phyloP scores from a whole-genome alignment of 2,329 filamentous ascomycete species.

The Fusarium brevicatenulatum region DNA sequence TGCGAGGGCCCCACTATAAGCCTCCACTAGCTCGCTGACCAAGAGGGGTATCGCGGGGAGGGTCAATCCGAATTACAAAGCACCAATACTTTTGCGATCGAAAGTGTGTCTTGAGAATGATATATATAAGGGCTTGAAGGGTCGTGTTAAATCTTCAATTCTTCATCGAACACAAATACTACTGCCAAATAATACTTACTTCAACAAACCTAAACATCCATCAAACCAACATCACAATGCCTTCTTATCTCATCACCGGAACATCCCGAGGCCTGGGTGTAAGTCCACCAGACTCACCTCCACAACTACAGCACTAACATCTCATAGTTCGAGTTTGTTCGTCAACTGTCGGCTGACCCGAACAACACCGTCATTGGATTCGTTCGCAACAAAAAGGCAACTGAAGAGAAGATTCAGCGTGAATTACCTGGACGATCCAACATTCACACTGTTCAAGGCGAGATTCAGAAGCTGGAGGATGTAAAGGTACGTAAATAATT shows the following conservation, averaged over 20 bases:
- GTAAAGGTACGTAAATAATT: constrained; percentile 9
- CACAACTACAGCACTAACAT: rapidly evolving
- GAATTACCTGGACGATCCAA: constrained; percentile 44
- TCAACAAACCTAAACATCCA: background rate
- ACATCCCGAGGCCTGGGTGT: constrained; percentile 37
- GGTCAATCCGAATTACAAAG: constrained; percentile 7
- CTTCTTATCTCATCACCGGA: constrained; percentile 32
- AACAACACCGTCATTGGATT: constrained; percentile 56
- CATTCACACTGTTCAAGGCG: constrained; percentile 27
- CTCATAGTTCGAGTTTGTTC: constrained; percentile 49
- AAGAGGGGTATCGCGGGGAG: background rate
- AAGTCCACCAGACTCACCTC: rapidly evolving
- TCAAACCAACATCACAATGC: constrained; percentile 4
- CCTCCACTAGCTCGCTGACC: background rate
- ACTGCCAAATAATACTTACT: background rate
- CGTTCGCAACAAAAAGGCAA: constrained; percentile 54
- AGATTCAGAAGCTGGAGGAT: constrained; percentile 2
- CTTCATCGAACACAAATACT: rapidly evolving
- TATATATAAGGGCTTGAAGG: background rate
- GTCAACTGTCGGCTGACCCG: constrained; percentile 54
- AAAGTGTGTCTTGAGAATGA: background rate
- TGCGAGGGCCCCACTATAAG: constrained; percentile 5
- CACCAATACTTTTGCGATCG: background rate
- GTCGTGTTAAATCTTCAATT: rapidly evolving
- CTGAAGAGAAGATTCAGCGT: constrained; percentile 50